A percentile compares a stretch with the other conserved stretches of the same genome.
These are phyloP conservation scores for Cryptococcus sp. DNA, from an alignment of 1,284 basidiomycete species.

Conservation along the genomic window DNA sequence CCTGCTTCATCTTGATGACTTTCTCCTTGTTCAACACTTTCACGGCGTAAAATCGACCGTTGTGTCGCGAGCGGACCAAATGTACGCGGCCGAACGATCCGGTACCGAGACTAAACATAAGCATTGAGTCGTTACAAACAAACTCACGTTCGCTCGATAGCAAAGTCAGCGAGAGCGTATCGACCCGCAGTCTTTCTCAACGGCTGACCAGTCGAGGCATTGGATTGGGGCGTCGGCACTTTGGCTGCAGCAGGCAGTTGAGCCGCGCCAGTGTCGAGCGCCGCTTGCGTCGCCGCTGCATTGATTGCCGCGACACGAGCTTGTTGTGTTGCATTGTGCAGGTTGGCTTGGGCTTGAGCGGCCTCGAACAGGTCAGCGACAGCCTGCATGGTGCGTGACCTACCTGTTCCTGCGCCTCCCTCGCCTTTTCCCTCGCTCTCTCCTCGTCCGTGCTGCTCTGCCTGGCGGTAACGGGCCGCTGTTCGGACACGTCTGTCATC, in stretches of 20 bases:
- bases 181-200: slow-evolving; percentile 57
- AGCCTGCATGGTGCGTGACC: slow-evolving; percentile 8
- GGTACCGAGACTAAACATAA: slow-evolving; percentile 65
- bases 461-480: slow-evolving; percentile 20
- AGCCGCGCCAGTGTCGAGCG: slow-evolving; percentile 38
- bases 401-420: slow-evolving; percentile 53
- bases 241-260: slow-evolving; percentile 23
- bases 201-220: slow-evolving; percentile 29
- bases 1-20: slow-evolving; percentile 93
- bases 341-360: slow-evolving; percentile 50
- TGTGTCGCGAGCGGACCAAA: slow-evolving; percentile 88
- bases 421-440: slow-evolving; percentile 49
- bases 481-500: slow-evolving; percentile 44
- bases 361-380: slow-evolving; percentile 33
- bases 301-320: slow-evolving; percentile 55
- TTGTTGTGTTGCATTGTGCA: slow-evolving; percentile 53
- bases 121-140: background rate
- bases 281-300: slow-evolving; percentile 52
- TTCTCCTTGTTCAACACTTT: slow-evolving; percentile 94
- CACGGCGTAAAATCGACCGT: slow-evolving; percentile 89
- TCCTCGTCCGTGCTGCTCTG: slow-evolving; percentile 45
- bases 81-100: slow-evolving; percentile 95
- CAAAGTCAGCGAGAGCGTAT: slow-evolving; percentile 58
- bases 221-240: slow-evolving; percentile 20
- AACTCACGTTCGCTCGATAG: slow-evolving; percentile 56